Evolutionary conservation across 2,329 filamentous ascomycete genomes (phyloP), one percentile per base, ranked within the genome.

Genomic region (Elsinoe perseae): DNA sequence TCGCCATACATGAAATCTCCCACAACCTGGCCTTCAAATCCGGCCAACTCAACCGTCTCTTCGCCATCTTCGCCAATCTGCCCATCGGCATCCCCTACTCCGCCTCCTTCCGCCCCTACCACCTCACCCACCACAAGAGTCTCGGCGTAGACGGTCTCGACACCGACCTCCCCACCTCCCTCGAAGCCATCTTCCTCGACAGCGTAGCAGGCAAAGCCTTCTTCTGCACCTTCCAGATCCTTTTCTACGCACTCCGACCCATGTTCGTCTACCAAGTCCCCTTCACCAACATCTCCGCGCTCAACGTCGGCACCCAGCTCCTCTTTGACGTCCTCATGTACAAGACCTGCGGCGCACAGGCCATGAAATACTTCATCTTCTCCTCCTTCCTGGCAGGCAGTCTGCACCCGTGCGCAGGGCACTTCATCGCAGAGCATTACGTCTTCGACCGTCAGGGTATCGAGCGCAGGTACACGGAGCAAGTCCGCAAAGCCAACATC

Each of bases 161-260:
- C 71, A 95, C 92, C 43, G 93, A 98, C 68, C 84, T 98, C 25
- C 93, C 93, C 21, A 97, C 93, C 16, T 83, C 88, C 50, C 73
- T 96, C 52, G 93, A 98, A 76, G 92, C 90, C 61, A 74, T 95
- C 68, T 86, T 98, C 70, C 85, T 98, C 65, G 88, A 98, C 77
- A 96, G 90, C 6, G 85, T 98, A 64, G 82, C 92, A 16, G 93
- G 93, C 70, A 98, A 98, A 75, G 86, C 93, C 63, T 98, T 98
- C 78, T 98, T 98, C 80, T 92, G 87, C 76, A 98, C 93, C 63
- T 98, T 96, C 76, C 93, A 98, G 74, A 96, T 98, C 72, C 81
- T 98, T 69, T 98, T 98, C 80, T 98, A 98, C 76, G 93, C 93
- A 65, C 73, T 98, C 52, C 88, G 93, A 14, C 93, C 93, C 59